Base-by-base conservation (phyloP, 163 green algal species). In the Scenedesmus sp. region DNA sequence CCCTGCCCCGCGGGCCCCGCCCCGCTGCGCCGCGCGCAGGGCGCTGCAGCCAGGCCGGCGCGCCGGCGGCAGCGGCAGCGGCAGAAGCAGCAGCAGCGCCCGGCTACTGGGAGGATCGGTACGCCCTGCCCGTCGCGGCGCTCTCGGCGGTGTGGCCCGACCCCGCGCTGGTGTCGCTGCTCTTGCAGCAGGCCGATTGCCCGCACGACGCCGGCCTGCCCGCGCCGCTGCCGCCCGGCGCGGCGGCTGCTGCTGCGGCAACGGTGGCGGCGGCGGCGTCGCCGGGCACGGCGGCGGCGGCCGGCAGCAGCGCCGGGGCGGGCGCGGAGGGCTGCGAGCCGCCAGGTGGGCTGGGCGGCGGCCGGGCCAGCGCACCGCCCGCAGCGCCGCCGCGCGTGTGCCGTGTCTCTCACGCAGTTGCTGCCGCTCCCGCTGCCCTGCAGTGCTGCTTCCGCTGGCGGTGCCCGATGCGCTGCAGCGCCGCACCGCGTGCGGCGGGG, bases 111-210 rank as follows among this genome's bases (percentile, higher is more conserved):
- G 64, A 47, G 26, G 48, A 36, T 9, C 48, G 20, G 29, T 34
- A 75, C 9, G 48, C 62, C 48, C 45, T 74, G 45, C 66, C 66
- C 22, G 58, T n/a, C 50, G 66, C 66, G 34, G 48, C 47, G 50
- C 9, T 36, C 11, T 14, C 44, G 10, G 34, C 47, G n/a, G 28
- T 14, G n/a, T 71, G 63, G 63, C 63, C 63, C 2, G 48, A 63
- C 20, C 24, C 6, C 9, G 65, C 29, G 6, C 65, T 75, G 29
- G 31, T 75, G 29, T n/a, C 39, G 36, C 63, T 71, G 63, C 63
- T 71, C n/a, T 42, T 9, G 13, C 34, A 56, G 34, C 63, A 71
- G 39, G 22, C 63, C 34, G 39, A 71, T 3, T 69, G 60, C 17
- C 60, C 50, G 29, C 50, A 28, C 29, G 60, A 69, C 20, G 26